Evolutionary conservation across 768 basidiomycete species (phyloP).

Genomic region (Tulasnella sp.): DNA sequence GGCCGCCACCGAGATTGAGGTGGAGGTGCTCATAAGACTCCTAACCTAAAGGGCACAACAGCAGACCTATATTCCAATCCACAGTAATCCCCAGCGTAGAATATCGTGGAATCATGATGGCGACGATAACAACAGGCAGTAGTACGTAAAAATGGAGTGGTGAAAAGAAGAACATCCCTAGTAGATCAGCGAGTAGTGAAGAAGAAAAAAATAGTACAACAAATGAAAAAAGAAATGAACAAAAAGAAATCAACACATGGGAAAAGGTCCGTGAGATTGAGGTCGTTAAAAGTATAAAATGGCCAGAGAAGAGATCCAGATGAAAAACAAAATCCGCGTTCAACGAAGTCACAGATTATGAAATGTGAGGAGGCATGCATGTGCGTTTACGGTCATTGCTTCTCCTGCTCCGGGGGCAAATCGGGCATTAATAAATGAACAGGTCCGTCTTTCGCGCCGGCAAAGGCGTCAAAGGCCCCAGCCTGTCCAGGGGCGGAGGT

Average conservation of each 20-base stretch:
- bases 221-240: not conserved
- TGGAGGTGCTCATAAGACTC: too few relatives aligned
- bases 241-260: not conserved
- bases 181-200: not conserved
- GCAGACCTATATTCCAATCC: too few relatives aligned
- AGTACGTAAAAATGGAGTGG: not conserved
- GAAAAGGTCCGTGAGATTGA: not conserved
- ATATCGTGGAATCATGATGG: too few relatives aligned
- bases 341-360: too few relatives aligned
- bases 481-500: not conserved
- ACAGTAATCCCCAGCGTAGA: not conserved
- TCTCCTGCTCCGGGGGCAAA: not conserved
- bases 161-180: not conserved
- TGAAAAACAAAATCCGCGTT: not conserved
- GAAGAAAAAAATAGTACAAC: not conserved
- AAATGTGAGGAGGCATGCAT: too few relatives aligned
- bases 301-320: too few relatives aligned
- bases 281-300: not conserved
- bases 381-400: too few relatives aligned
- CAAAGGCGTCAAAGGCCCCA: not conserved
- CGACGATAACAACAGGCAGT: not conserved
- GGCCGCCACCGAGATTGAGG: too few relatives aligned
- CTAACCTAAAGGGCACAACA: too few relatives aligned
- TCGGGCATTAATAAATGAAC: slow-evolving; percentile 4
- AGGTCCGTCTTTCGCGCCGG: slow-evolving; percentile 8